Evolutionary conservation across 2,329 filamentous ascomycete species (phyloP).

Genomic region (Cordyceps pruinosa): DNA sequence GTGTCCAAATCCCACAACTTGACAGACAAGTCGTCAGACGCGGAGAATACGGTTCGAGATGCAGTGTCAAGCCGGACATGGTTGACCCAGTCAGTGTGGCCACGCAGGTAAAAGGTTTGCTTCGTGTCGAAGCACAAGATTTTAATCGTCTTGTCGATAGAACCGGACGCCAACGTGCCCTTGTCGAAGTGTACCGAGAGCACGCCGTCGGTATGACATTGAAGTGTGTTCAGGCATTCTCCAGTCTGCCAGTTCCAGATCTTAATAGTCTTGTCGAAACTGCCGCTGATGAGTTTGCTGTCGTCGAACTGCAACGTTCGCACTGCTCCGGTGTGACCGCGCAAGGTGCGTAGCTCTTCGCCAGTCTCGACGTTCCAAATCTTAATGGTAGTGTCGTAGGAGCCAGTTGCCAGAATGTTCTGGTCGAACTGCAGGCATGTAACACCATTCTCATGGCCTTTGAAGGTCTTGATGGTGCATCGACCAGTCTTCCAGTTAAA

Average conservation of each 20-base stretch:
- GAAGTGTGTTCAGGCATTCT: slow-evolving; percentile 73
- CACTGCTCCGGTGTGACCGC: slow-evolving; percentile 76
- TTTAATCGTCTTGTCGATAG: slow-evolving; percentile 81
- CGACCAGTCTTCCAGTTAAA: slow-evolving; percentile 97
- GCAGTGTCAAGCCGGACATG: slow-evolving; percentile 78
- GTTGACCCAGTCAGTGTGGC: slow-evolving; percentile 94
- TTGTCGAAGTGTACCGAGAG: slow-evolving; percentile 83
- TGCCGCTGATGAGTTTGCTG: slow-evolving; percentile 82
- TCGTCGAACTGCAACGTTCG: slow-evolving; percentile 91
- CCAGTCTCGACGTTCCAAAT: slow-evolving; percentile 93
- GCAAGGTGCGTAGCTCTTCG: slow-evolving; percentile 75
- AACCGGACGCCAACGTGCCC: slow-evolving; percentile 79
- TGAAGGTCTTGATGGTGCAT: slow-evolving; percentile 76
- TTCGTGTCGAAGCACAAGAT: slow-evolving; percentile 89
- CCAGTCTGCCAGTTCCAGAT: slow-evolving; percentile 98
- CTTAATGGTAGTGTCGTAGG: slow-evolving; percentile 90
- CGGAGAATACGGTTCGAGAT: slow-evolving; percentile 83
- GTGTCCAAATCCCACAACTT: slow-evolving; percentile 92
- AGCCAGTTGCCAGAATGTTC: slow-evolving; percentile 84
- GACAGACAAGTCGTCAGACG: slow-evolving; percentile 86
- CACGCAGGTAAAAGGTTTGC: slow-evolving; percentile 70
- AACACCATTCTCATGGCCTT: slow-evolving; percentile 74
- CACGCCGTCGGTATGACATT: slow-evolving; percentile 73
- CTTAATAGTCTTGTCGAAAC: slow-evolving; percentile 78
- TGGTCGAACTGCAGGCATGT: slow-evolving; percentile 62